phyloP scores from a whole-genome alignment of 2,329 filamentous ascomycete genomes.

The Fusarium sp. region DNA sequence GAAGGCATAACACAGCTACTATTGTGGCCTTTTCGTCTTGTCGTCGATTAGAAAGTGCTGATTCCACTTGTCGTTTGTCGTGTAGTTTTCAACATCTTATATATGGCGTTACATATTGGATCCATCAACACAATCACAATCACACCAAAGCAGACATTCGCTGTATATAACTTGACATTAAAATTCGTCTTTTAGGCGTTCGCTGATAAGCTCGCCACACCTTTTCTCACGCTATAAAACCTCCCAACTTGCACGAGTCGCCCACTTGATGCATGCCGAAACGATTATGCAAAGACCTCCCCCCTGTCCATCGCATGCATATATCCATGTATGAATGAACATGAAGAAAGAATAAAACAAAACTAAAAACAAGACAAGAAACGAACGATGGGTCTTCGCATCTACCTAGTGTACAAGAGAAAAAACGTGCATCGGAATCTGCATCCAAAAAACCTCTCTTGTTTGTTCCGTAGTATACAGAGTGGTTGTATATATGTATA shows the following conservation, averaged over 20 bases:
- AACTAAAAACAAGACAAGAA: neutral
- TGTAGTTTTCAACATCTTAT: too few species aligned
- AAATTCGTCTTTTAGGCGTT: slow-evolving; percentile 26
- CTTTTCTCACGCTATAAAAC: slow-evolving; percentile 15
- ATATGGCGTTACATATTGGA: neutral
- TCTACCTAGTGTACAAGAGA: slow-evolving; percentile 39
- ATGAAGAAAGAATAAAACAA: neutral
- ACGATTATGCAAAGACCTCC: slow-evolving; percentile 32
- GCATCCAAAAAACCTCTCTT: slow-evolving; percentile 41
- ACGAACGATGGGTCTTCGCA: slow-evolving; percentile 5
- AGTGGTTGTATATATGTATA: slow-evolving; percentile 40
- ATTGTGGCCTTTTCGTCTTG: rapidly evolving
- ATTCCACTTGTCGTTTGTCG: too few species aligned
- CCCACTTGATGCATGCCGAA: slow-evolving; percentile 24
- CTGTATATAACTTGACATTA: slow-evolving; percentile 24
- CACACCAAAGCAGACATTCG: neutral
- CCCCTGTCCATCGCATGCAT: slow-evolving; percentile 10
- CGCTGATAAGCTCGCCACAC: slow-evolving; percentile 21
- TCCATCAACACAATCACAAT: neutral
- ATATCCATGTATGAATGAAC: slow-evolving; percentile 8
- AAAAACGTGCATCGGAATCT: slow-evolving; percentile 12
- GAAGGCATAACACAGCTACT: too few species aligned
- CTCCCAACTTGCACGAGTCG: slow-evolving; percentile 5
- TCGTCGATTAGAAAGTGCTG: neutral
- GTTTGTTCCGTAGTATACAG: slow-evolving; percentile 36